These are phyloP conservation scores for Sclerotinia nivalis DNA, from an alignment of 2,329 filamentous ascomycete species.

Conservation along the genomic window DNA sequence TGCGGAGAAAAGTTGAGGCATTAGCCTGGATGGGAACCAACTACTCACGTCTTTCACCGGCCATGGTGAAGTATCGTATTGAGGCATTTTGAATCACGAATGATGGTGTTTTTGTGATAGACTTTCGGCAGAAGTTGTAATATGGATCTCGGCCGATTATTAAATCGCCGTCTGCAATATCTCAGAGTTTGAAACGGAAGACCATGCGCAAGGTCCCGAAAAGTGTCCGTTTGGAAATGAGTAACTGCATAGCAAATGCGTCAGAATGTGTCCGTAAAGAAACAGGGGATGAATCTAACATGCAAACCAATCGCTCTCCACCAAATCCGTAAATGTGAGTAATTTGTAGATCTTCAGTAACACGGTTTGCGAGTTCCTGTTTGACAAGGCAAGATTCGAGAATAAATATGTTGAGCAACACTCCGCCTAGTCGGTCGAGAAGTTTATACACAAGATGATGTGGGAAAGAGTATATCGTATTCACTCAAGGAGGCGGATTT, in stretches of 20 bases:
- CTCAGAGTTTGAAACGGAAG: slow-evolving; percentile 8
- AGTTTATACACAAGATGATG: slow-evolving; percentile 16
- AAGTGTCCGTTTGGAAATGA: slow-evolving; percentile 26
- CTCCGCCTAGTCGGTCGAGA: slow-evolving; percentile 11
- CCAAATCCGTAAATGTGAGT: neutral
- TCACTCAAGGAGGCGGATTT: neutral
- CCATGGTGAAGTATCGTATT: slow-evolving; percentile 49
- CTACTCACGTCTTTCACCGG: slow-evolving; percentile 51
- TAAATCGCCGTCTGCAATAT: slow-evolving; percentile 16
- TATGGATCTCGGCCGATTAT: slow-evolving; percentile 10
- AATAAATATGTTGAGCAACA: slow-evolving; percentile 18
- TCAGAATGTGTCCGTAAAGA: slow-evolving; percentile 15
- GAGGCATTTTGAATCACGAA: slow-evolving; percentile 44
- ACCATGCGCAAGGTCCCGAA: slow-evolving; percentile 28
- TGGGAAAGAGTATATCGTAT: neutral
- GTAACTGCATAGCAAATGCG: slow-evolving; percentile 28
- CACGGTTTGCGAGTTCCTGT: slow-evolving; percentile 10
- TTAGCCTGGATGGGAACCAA: neutral
- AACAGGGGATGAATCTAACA: slow-evolving; percentile 12
- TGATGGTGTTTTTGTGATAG: neutral
- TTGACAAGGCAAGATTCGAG: slow-evolving; percentile 17
- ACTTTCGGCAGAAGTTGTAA: neutral
- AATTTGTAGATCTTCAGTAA: neutral
- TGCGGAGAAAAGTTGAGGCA: slow-evolving; percentile 6
- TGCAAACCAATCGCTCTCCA: slow-evolving; percentile 19